Conservation (phyloP, 1,284 basidiomycete species). For the Moesziomyces sp. region DNA sequence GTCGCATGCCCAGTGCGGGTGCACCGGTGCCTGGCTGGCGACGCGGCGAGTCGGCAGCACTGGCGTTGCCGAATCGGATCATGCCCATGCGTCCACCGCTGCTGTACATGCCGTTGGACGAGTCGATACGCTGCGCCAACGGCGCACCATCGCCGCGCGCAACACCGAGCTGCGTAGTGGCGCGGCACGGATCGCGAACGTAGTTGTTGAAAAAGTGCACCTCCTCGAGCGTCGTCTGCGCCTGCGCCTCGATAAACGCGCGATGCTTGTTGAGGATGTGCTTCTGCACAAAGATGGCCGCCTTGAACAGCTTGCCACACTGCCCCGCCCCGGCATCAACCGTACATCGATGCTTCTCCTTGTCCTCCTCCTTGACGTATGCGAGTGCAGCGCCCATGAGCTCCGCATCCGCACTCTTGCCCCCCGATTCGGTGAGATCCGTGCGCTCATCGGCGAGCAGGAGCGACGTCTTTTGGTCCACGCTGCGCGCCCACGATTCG, state of each 20-base stretch:
- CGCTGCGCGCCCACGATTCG: constrained; percentile 55
- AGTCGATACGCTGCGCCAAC: constrained; percentile 20
- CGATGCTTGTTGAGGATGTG: constrained; percentile 63
- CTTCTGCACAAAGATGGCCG: constrained; percentile 60
- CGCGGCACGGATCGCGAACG: constrained; percentile 50
- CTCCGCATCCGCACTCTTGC: constrained; percentile 40
- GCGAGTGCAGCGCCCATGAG: constrained; percentile 43
- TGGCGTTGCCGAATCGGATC: constrained; percentile 43
- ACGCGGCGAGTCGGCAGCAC: constrained; percentile 29
- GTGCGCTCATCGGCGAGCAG: constrained; percentile 39
- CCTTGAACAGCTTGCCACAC: constrained; percentile 64
- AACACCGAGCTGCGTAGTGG: constrained; percentile 17
- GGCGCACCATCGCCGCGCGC: constrained; percentile 3
- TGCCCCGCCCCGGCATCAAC: constrained; percentile 38
- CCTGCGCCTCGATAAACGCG: constrained; percentile 35
- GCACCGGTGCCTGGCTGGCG: neutral
- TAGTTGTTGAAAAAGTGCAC: constrained; percentile 50
- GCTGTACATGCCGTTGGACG: constrained; percentile 18
- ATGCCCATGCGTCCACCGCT: constrained; percentile 39
- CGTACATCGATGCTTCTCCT: constrained; percentile 60
- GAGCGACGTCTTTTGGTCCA: constrained; percentile 54
- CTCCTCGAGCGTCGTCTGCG: constrained; percentile 22
- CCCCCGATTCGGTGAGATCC: constrained; percentile 49
- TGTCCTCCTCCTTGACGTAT: constrained; percentile 54
- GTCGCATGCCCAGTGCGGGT: constrained; percentile 24